Percentiles rank a stretch among this genome's conserved stretches.
Conservation (phyloP, 1,284 basidiomycete genomes). For the Caloboletus firmus region DNA sequence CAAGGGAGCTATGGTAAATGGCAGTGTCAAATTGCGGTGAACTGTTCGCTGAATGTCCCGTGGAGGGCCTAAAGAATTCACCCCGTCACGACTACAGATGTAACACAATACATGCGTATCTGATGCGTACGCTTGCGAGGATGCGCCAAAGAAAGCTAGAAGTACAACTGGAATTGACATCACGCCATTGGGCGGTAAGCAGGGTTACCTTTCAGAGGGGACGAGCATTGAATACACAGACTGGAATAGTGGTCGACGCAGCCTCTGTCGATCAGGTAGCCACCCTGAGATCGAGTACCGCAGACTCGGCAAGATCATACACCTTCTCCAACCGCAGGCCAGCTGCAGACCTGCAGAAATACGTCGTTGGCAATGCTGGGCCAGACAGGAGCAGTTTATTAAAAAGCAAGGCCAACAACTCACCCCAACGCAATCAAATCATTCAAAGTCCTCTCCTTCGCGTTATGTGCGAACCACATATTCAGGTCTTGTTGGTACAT, state of each 20-base stretch:
- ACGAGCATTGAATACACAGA: background rate
- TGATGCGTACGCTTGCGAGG: background rate
- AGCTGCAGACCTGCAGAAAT: conserved; percentile 12
- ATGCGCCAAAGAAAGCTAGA: background rate
- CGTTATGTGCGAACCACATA: conserved; percentile 31
- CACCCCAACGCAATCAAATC: conserved; percentile 25
- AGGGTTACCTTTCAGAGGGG: background rate
- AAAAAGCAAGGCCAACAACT: background rate
- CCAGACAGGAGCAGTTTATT: background rate
- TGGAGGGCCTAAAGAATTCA: conserved; percentile 10
- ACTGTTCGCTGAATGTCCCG: conserved; percentile 3
- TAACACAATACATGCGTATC: background rate
- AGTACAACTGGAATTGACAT: background rate
- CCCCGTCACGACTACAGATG: background rate
- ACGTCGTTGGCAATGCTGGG: background rate
- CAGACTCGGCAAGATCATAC: conserved; percentile 29
- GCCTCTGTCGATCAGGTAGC: conserved; percentile 7
- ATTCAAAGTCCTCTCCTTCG: conserved; percentile 27
- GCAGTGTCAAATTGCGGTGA: background rate
- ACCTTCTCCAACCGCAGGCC: conserved; percentile 26
- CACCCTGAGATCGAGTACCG: conserved; percentile 29
- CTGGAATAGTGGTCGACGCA: background rate
- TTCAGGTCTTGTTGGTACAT: conserved; percentile 32
- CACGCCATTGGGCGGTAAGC: background rate
- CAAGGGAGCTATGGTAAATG: background rate